phyloP scores from a whole-genome alignment of 2,329 filamentous ascomycete genomes.

The Monosporascus sp. region DNA sequence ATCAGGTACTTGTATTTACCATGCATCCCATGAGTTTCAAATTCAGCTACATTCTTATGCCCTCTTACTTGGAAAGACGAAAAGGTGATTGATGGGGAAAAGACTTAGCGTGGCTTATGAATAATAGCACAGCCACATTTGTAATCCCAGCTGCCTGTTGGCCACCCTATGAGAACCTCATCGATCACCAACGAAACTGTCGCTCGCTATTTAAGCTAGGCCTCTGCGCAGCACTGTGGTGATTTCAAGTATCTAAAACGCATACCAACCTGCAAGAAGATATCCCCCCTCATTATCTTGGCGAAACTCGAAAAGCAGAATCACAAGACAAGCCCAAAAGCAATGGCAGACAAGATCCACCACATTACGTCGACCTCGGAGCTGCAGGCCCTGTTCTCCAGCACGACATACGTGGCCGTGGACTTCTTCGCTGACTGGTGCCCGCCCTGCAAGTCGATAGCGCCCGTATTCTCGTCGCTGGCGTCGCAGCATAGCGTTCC shows the following conservation, averaged over 20 bases:
- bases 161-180: neutral
- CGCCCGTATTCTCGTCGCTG: constrained; percentile 46
- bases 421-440: constrained; percentile 59
- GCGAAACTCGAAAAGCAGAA: no score
- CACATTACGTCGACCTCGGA: constrained; percentile 38
- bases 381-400: constrained; percentile 43
- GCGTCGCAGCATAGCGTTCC: constrained; percentile 34
- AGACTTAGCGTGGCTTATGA: neutral
- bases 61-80: no score
- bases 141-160: neutral
- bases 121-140: neutral
- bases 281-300: no score
- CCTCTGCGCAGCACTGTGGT: no score
- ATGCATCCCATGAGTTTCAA: no score
- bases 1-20: no score
- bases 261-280: no score
- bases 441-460: constrained; percentile 55
- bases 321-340: neutral
- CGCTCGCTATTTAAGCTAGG: neutral
- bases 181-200: neutral
- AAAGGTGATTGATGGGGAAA: neutral
- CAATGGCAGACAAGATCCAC: constrained; percentile 15
- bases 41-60: no score
- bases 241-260: no score
- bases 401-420: constrained; percentile 45